Evolutionary conservation across 2,329 filamentous ascomycete species (phyloP).

Genomic region (Hypomyces perniciosus): DNA sequence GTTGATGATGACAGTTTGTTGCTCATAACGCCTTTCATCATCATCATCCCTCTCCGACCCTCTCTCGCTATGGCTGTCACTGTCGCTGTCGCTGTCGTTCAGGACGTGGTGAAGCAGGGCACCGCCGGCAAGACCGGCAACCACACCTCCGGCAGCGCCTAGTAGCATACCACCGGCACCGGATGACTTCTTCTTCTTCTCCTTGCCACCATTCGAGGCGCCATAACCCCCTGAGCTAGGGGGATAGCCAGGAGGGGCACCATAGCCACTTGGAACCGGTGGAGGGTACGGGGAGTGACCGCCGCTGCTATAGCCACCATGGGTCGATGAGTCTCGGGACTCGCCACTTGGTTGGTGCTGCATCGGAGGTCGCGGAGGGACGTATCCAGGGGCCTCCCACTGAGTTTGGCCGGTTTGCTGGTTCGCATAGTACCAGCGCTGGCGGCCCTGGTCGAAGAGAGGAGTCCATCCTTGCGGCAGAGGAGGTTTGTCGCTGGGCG

Average conservation of each 20-base stretch:
- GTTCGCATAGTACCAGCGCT: conserved; percentile 62
- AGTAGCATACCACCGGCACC: conserved; percentile 50
- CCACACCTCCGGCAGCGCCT: conserved; percentile 54
- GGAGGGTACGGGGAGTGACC: conserved; percentile 8
- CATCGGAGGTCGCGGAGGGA: conserved; percentile 18
- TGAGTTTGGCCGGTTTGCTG: conserved; percentile 54
- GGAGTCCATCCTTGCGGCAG: conserved; percentile 56
- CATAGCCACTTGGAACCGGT: conserved; percentile 7
- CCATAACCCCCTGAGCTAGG: conserved; percentile 16
- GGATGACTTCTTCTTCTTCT: conserved; percentile 33
- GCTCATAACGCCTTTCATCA: conserved; percentile 14
- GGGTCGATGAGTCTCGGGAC: conserved; percentile 20
- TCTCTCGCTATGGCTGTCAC: conserved; percentile 3
- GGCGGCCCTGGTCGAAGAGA: conserved; percentile 55
- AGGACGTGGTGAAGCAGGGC: conserved; percentile 52
- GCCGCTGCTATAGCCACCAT: conserved; percentile 11
- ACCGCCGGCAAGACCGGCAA: conserved; percentile 50
- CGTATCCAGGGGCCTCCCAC: conserved; percentile 52
- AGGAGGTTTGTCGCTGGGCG: conserved; percentile 38
- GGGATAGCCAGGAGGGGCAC: conserved; percentile 13
- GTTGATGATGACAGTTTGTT: not conserved
- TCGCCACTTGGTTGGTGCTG: conserved; percentile 19
- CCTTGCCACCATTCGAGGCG: conserved; percentile 12
- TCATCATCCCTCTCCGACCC: conserved; percentile 7
- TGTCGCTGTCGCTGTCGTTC: conserved; percentile 18